Evolutionary conservation across 2,329 filamentous ascomycete genomes (phyloP).

Genomic region (Sclerotinia minor): DNA sequence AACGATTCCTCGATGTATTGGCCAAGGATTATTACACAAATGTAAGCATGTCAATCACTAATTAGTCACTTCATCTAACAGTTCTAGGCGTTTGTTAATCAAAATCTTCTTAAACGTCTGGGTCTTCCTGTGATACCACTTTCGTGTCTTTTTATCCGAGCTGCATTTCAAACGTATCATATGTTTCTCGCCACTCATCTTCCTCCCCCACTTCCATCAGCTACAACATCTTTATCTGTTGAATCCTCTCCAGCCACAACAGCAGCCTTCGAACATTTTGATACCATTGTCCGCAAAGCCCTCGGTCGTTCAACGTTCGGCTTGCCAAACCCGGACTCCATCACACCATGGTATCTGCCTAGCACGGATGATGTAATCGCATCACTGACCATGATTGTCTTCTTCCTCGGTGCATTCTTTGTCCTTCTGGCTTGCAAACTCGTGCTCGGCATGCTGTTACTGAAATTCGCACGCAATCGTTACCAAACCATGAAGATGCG

Average conservation of each 20-base stretch:
- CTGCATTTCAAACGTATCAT: slow-evolving; percentile 93
- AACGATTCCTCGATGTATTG: slow-evolving; percentile 85
- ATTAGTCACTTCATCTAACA: slow-evolving; percentile 29
- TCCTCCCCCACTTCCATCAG: slow-evolving; percentile 68
- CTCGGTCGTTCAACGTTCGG: slow-evolving; percentile 73
- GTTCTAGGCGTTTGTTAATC: slow-evolving; percentile 77
- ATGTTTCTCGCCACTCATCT: slow-evolving; percentile 94
- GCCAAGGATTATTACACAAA: slow-evolving; percentile 99
- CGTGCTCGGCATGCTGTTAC: slow-evolving; percentile 80
- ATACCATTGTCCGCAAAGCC: slow-evolving; percentile 73
- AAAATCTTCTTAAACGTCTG: slow-evolving; percentile 84
- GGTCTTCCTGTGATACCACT: slow-evolving; percentile 90
- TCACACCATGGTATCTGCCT: slow-evolving; percentile 41
- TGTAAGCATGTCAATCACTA: slow-evolving; percentile 48
- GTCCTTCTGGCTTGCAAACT: slow-evolving; percentile 83
- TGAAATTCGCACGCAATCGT: slow-evolving; percentile 75
- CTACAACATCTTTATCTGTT: slow-evolving; percentile 64
- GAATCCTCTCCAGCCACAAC: slow-evolving; percentile 74
- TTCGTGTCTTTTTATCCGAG: slow-evolving; percentile 91
- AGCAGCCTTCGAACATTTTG: slow-evolving; percentile 76
- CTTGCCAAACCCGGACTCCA: slow-evolving; percentile 39
- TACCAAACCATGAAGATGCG: slow-evolving; percentile 78
- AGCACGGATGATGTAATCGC: slow-evolving; percentile 71
- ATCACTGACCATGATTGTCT: slow-evolving; percentile 75
- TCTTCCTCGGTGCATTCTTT: slow-evolving; percentile 83